These are phyloP conservation scores for Hanseniaspora jakobsenii DNA, from an alignment of 805 yeast genomes.

Conservation along the genomic window DNA sequence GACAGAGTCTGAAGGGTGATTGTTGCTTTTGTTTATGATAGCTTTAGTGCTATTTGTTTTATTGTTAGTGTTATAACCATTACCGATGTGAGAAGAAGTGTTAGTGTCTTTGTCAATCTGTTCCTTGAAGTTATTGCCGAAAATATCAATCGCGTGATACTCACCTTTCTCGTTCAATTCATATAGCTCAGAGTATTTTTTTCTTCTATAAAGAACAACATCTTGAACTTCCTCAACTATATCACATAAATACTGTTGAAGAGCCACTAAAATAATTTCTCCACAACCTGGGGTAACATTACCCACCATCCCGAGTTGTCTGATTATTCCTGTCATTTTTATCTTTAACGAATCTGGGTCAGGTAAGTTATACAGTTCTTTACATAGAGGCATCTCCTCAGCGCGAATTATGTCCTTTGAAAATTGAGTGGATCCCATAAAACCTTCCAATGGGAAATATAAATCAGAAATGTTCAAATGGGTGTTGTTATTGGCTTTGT, in stretches of 20 bases:
- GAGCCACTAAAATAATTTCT: constrained; percentile 67
- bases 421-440: constrained; percentile 41
- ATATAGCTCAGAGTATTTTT: constrained; percentile 31
- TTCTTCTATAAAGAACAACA: constrained; percentile 49
- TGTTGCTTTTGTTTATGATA: constrained; percentile 16
- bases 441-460: constrained; percentile 11
- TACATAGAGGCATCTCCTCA: constrained; percentile 64
- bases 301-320: constrained; percentile 84
- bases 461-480: constrained; percentile 9
- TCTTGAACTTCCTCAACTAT: constrained; percentile 66
- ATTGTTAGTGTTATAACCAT: too few relatives aligned
- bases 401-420: constrained; percentile 86
- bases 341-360: constrained; percentile 57
- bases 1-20: constrained; percentile 16
- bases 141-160: constrained; percentile 19
- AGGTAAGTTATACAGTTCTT: constrained; percentile 71
- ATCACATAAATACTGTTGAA: constrained; percentile 67
- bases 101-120: constrained; percentile 1
- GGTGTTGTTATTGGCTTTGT: constrained; percentile 3
- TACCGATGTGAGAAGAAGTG: too few relatives aligned
- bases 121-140: constrained; percentile 7
- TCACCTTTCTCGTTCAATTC: constrained; percentile 27
- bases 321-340: constrained; percentile 65
- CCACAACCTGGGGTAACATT: constrained; percentile 63
- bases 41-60: too few relatives aligned